A percentile compares a stretch with the other conserved stretches of the same genome.
phyloP scores from a whole-genome alignment of 108 stramenopile genomes.

The Cyclotella choctawhatcheeana region DNA sequence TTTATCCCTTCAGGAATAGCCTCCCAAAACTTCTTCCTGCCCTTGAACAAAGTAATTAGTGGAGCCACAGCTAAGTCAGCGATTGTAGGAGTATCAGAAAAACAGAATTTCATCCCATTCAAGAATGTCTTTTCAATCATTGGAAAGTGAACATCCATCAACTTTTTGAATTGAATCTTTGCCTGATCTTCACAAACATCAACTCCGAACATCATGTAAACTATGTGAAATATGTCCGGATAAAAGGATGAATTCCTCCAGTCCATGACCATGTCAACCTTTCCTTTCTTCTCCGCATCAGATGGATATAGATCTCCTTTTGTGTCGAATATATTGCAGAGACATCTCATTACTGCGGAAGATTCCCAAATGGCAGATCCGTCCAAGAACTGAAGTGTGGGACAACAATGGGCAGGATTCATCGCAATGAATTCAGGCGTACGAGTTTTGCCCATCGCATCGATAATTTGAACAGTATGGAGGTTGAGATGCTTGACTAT shows the following conservation, averaged over 20 bases:
- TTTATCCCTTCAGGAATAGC: constrained; percentile 36
- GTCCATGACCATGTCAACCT: constrained; percentile 52
- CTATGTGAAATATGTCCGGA: constrained; percentile 37
- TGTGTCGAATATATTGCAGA: constrained; percentile 32
- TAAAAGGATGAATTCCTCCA: constrained; percentile 26
- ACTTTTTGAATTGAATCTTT: constrained; percentile 39
- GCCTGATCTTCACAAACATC: constrained; percentile 30
- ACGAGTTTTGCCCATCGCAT: constrained; percentile 54
- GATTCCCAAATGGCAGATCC: constrained; percentile 50
- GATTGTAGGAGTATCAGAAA: constrained; percentile 53
- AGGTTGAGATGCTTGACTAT: constrained; percentile 33
- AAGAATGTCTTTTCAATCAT: constrained; percentile 37
- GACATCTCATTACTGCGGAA: constrained; percentile 45
- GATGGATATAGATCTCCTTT: constrained; percentile 44
- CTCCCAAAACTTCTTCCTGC: constrained; percentile 36
- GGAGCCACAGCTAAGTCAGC: constrained; percentile 52
- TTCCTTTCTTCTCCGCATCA: constrained; percentile 35
- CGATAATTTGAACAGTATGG: constrained; percentile 26
- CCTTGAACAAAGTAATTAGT: constrained; percentile 39
- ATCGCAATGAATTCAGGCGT: constrained; percentile 51
- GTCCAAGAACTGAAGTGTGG: constrained; percentile 43
- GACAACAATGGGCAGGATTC: constrained; percentile 48
- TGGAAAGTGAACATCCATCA: constrained; percentile 34
- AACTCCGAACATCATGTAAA: constrained; percentile 43
- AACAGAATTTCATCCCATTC: constrained; percentile 48